Evolutionary conservation across 2,329 filamentous ascomycete species (phyloP).

Genomic region (Pseudopyricularia cyperi): DNA sequence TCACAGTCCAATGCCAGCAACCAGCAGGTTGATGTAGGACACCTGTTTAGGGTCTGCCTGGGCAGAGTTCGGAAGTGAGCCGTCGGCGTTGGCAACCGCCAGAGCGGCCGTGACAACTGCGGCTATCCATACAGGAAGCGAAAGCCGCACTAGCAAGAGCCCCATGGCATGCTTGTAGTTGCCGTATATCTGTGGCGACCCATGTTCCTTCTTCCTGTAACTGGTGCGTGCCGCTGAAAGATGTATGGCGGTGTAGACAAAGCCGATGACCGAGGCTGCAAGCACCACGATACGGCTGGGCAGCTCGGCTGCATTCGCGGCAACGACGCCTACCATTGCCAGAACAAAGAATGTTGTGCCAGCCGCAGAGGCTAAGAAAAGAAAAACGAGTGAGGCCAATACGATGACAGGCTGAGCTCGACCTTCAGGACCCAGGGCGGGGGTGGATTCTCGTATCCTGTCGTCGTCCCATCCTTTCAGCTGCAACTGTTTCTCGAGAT

Average conservation of each 20-base stretch:
- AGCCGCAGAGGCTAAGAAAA: constrained; percentile 15
- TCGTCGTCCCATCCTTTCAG: not conserved
- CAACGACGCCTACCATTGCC: constrained; percentile 11
- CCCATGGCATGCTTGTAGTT: constrained; percentile 16
- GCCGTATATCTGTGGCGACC: constrained; percentile 15
- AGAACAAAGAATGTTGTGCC: constrained; percentile 16
- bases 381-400: constrained; percentile 13
- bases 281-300: constrained; percentile 18
- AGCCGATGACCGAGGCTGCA: constrained; percentile 12
- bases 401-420: constrained; percentile 10
- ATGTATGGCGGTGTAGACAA: constrained; percentile 17
- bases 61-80: constrained; percentile 6
- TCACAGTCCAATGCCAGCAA: constrained; percentile 18
- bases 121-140: constrained; percentile 16
- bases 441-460: not conserved
- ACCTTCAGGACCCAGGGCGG: not conserved
- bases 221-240: constrained; percentile 12
- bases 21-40: constrained; percentile 16
- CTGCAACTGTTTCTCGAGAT: constrained; percentile 1
- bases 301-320: constrained; percentile 10
- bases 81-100: constrained; percentile 11
- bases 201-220: constrained; percentile 8
- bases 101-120: constrained; percentile 16
- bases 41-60: constrained; percentile 10
- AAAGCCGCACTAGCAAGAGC: constrained; percentile 15